Base-by-base conservation (phyloP, 129 eudicot species). In the Dittrichia graveolens region DNA sequence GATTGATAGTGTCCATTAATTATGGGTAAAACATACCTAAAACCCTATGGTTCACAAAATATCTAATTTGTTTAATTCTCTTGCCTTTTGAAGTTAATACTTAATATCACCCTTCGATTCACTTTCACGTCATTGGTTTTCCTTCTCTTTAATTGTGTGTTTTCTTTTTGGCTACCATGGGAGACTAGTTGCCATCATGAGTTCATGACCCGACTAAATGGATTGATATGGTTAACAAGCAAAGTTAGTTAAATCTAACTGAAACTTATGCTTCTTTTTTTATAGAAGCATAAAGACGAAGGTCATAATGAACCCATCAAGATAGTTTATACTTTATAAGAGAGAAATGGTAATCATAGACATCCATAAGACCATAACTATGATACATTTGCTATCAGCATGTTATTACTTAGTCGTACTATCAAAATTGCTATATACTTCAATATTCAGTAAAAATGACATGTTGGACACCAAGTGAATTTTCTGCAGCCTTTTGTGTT, bases 271-370 rank as follows among this genome's bases (percentile, higher is more conserved):
- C 13, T 39, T 62, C 1, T 2, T 39, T 39, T 40, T 12, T 39
- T 62, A 62, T 40, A 8, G 67, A 39, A 39, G 66, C 66, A 38
- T n/a, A 37, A 37, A 61, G n/a, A 13, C 39, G 7, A 12, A 59
- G 24, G 66, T 31, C 67, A 62, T 39, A 41, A 16, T 41, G 49
- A 62, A 62, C 68, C 68, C 41, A 62, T 49, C 68, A 41, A n/a
- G 49, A 14, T 62, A 49, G 3, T n/a, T n/a, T n/a, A n/a, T n/a
- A n/a, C n/a, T 15, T 59, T 24, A 61, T 38, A 61, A 7, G 67
- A n/a, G 56, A 61, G 35, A 62, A 41, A 16, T 9, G 19, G 49
- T 62, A 62, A 39, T 40, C 13, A 62, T 13, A 7, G 35, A n/a
- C 35, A 41, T 62, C n/a, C n/a, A n/a, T n/a, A n/a, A n/a, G n/a